Conservation (phyloP, 352 stramenopile species). For the Phytophthora idaei region DNA sequence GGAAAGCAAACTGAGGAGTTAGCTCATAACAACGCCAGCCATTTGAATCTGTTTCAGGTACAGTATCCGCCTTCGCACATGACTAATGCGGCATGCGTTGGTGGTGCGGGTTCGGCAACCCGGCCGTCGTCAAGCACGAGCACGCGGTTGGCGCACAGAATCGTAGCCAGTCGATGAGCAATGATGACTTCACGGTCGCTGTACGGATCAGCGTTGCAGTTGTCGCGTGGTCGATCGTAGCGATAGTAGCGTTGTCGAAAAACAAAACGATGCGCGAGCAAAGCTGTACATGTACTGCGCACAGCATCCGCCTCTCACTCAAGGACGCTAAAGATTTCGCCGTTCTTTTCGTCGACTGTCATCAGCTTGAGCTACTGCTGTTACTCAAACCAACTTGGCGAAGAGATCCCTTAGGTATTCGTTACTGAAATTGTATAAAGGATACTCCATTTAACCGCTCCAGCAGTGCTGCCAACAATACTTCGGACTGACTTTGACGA, state of each 20-base stretch:
- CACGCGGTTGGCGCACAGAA: too few species aligned
- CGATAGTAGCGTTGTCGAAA: background rate
- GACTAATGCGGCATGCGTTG: too few species aligned
- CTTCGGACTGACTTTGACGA: too few species aligned
- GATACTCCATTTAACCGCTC: too few species aligned
- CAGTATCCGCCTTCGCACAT: too few species aligned
- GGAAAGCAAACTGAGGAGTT: too few species aligned
- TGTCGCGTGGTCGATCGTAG: slow-evolving; percentile 12
- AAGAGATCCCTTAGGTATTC: background rate
- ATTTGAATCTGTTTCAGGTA: too few species aligned
- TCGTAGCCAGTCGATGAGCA: background rate
- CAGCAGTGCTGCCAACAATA: too few species aligned
- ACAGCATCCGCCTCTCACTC: background rate
- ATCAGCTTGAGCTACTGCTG: background rate
- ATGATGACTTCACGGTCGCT: slow-evolving; percentile 3
- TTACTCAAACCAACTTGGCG: background rate
- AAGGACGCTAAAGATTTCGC: slow-evolving; percentile 6
- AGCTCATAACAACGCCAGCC: too few species aligned
- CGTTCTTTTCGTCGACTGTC: background rate
- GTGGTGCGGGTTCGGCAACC: too few species aligned
- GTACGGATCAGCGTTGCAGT: slow-evolving; percentile 1
- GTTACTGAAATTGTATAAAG: too few species aligned
- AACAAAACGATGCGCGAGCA: slow-evolving; percentile 1
- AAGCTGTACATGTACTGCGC: background rate
- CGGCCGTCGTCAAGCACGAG: too few species aligned